A percentile compares a stretch with the other conserved stretches of the same genome.
Evolutionary conservation across 768 basidiomycete genomes (phyloP).

Genomic region (Leucosporidium creatinivorum): DNA sequence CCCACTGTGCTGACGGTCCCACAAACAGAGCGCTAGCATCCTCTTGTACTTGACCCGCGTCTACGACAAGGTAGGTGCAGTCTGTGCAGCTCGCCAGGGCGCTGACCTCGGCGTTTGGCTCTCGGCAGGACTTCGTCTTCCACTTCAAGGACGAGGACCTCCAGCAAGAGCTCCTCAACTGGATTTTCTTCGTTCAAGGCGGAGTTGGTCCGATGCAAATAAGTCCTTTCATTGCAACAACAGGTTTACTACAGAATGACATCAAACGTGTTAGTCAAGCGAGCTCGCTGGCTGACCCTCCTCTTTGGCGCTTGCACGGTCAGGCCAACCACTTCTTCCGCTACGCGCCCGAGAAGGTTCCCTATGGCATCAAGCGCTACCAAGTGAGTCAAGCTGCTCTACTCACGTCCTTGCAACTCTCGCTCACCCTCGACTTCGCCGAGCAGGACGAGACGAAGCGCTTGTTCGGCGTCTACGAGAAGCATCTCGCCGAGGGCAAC

Average conservation of each 20-base stretch:
- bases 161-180: slow-evolving; percentile 12
- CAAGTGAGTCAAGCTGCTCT: neutral
- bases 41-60: slow-evolving; percentile 23
- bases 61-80: slow-evolving; percentile 13
- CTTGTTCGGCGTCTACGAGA: slow-evolving; percentile 29
- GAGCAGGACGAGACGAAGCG: slow-evolving; percentile 28
- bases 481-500: slow-evolving; percentile 20
- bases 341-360: slow-evolving; percentile 36
- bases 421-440: neutral
- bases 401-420: too few species aligned
- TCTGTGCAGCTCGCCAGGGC: too few species aligned
- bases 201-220: slow-evolving; percentile 29
- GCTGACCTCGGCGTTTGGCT: too few species aligned
- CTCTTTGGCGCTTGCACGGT: neutral
- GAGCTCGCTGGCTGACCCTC: too few species aligned
- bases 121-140: slow-evolving; percentile 13
- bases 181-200: slow-evolving; percentile 21
- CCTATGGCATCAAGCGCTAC: slow-evolving; percentile 26
- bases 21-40: slow-evolving; percentile 15
- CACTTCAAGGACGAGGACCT: slow-evolving; percentile 24
- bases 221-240: too few species aligned
- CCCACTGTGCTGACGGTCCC: neutral
- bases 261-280: too few species aligned
- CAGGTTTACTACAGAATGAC: too few species aligned
- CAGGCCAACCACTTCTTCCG: slow-evolving; percentile 34